Evolutionary conservation across 228 moss, liverwort and hornwort species (phyloP).

Genomic region (Sphagnum fallax): DNA sequence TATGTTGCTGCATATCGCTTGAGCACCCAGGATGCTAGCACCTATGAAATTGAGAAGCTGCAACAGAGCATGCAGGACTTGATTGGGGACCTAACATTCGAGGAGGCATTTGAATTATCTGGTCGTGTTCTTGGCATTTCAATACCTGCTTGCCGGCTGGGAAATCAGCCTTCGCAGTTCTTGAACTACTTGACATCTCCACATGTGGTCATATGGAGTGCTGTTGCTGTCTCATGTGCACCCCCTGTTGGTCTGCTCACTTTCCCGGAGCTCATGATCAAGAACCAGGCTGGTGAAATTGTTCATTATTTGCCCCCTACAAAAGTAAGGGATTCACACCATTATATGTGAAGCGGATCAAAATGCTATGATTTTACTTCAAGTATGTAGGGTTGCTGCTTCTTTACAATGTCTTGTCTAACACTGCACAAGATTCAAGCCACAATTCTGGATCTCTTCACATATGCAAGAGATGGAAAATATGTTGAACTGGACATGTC

Average conservation of each 20-base stretch:
- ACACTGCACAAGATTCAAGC: too few species aligned
- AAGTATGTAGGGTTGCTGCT: not conserved
- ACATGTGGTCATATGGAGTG: slow-evolving; percentile 69
- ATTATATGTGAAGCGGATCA: not conserved
- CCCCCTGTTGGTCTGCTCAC: slow-evolving; percentile 33
- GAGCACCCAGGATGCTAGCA: slow-evolving; percentile 30
- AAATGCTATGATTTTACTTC: not conserved
- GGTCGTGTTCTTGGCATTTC: slow-evolving; percentile 49
- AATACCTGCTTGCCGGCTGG: slow-evolving; percentile 10
- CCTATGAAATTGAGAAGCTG: slow-evolving; percentile 47
- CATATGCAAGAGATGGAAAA: too few species aligned
- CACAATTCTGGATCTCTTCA: too few species aligned
- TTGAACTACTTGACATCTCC: slow-evolving; percentile 55
- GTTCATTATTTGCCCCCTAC: slow-evolving; percentile 30
- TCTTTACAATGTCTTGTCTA: not conserved
- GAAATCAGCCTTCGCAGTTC: slow-evolving; percentile 21
- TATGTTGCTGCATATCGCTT: slow-evolving; percentile 38
- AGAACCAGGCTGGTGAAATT: slow-evolving; percentile 34
- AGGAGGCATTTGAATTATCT: slow-evolving; percentile 56
- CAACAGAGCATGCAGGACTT: slow-evolving; percentile 52
- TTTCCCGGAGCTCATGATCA: slow-evolving; percentile 48
- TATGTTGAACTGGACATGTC: not conserved
- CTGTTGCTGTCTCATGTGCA: slow-evolving; percentile 51
- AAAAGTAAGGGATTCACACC: not conserved
- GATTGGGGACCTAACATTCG: slow-evolving; percentile 56